phyloP scores from a whole-genome alignment of 2,329 filamentous ascomycete species.

The Achaetomium macrosporum region DNA sequence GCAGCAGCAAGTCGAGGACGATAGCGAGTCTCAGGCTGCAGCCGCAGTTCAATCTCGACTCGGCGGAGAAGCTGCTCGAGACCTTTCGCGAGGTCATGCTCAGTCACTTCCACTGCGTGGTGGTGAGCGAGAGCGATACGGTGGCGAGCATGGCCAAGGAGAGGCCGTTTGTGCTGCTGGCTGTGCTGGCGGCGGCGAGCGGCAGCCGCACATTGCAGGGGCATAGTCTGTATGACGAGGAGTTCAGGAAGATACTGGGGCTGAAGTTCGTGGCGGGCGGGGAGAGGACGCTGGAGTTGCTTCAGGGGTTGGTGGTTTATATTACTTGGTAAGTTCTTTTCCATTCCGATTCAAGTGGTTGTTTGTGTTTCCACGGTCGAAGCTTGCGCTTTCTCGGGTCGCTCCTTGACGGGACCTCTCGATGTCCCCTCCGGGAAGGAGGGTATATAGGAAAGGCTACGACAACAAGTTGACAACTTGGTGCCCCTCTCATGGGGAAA shows the following conservation, averaged over 20 bases:
- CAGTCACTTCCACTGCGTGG: slow-evolving; percentile 39
- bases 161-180: slow-evolving; percentile 48
- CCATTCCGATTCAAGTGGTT: too few relatives aligned
- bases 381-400: too few relatives aligned
- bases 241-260: slow-evolving; percentile 52
- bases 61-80: slow-evolving; percentile 41
- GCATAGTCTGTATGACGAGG: slow-evolving; percentile 50
- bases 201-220: slow-evolving; percentile 44
- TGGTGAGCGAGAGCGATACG: slow-evolving; percentile 35
- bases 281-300: slow-evolving; percentile 50
- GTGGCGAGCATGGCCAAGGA: slow-evolving; percentile 40
- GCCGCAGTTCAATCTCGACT: slow-evolving; percentile 50
- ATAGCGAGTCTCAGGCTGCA: slow-evolving; percentile 36
- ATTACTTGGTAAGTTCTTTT: slow-evolving; percentile 47
- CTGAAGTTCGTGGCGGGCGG: slow-evolving; percentile 52
- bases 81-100: slow-evolving; percentile 40
- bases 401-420: too few relatives aligned
- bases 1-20: slow-evolving; percentile 11
- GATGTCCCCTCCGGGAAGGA: too few relatives aligned
- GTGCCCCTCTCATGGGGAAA: too few relatives aligned
- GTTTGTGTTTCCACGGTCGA: too few relatives aligned
- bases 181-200: slow-evolving; percentile 47
- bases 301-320: slow-evolving; percentile 54
- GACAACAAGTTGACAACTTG: too few relatives aligned
- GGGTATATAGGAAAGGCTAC: too few relatives aligned